A percentile compares a stretch with the other conserved stretches of the same genome.
phyloP scores from a whole-genome alignment of 805 yeast species.

The Sporopachydermia quercuum region DNA sequence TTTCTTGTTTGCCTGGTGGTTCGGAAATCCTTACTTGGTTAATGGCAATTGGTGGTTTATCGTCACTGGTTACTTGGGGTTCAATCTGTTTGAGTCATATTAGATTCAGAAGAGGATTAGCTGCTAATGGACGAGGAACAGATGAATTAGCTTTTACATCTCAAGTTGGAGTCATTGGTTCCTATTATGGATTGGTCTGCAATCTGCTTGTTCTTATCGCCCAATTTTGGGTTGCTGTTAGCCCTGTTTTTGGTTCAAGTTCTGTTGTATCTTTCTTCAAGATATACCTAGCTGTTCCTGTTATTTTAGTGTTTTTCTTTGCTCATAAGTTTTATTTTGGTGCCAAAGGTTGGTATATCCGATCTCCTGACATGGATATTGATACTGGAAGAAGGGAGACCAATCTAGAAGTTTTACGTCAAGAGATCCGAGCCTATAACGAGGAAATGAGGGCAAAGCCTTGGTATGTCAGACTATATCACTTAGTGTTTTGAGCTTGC shows the following conservation, averaged over 20 bases:
- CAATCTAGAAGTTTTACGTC: constrained; percentile 33
- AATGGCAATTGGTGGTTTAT: constrained; percentile 32
- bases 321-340: constrained; percentile 33
- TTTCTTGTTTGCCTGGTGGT: constrained; percentile 28
- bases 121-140: constrained; percentile 38
- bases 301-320: constrained; percentile 26
- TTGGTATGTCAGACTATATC: neutral
- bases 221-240: constrained; percentile 53
- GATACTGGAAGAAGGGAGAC: constrained; percentile 38
- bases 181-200: constrained; percentile 35
- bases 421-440: constrained; percentile 22
- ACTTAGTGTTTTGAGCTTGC: no score
- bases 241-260: constrained; percentile 32
- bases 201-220: constrained; percentile 39
- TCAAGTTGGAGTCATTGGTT: constrained; percentile 43
- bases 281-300: constrained; percentile 31
- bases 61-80: constrained; percentile 35
- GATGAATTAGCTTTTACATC: constrained; percentile 43
- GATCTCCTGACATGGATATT: constrained; percentile 28
- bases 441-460: neutral
- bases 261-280: constrained; percentile 25
- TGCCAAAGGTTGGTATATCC: constrained; percentile 27
- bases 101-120: constrained; percentile 42
- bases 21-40: constrained; percentile 32
- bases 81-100: constrained; percentile 28